These are phyloP conservation scores for Phialemoniopsis sp. DNA, from an alignment of 2,329 filamentous ascomycete genomes.

Conservation along the genomic window DNA sequence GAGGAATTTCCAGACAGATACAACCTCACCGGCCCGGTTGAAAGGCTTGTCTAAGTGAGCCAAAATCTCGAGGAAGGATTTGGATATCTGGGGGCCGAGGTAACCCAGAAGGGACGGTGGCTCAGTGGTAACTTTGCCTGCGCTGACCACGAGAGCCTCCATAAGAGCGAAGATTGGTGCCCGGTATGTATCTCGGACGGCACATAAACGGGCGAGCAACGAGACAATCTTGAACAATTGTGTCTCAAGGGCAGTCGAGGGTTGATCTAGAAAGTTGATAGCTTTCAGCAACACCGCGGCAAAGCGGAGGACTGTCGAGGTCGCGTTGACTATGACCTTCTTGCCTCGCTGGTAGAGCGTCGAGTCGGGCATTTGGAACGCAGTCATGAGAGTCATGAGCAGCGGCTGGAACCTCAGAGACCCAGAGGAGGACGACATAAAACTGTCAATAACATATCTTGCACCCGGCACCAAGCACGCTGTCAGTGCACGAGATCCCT, in stretches of 20 bases:
- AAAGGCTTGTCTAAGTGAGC: slow-evolving; percentile 75
- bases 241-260: slow-evolving; percentile 64
- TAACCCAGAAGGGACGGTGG: slow-evolving; percentile 93
- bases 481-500: slow-evolving; percentile 18
- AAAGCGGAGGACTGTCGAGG: slow-evolving; percentile 61
- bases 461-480: slow-evolving; percentile 68
- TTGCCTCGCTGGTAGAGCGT: slow-evolving; percentile 56
- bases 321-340: slow-evolving; percentile 55
- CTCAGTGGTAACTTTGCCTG: slow-evolving; percentile 63
- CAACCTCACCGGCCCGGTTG: slow-evolving; percentile 58
- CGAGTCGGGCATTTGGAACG: slow-evolving; percentile 53
- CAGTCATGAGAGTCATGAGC: slow-evolving; percentile 63
- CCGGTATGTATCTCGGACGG: slow-evolving; percentile 62
- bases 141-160: slow-evolving; percentile 67
- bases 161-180: slow-evolving; percentile 64
- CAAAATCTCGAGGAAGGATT: slow-evolving; percentile 76
- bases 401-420: slow-evolving; percentile 75
- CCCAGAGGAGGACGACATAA: slow-evolving; percentile 65
- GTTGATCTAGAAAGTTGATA: slow-evolving; percentile 58
- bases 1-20: slow-evolving; percentile 78
- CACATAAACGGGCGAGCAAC: slow-evolving; percentile 72
- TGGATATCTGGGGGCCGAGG: slow-evolving; percentile 76
- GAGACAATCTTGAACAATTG: slow-evolving; percentile 80
- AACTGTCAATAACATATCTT: slow-evolving; percentile 70
- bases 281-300: slow-evolving; percentile 67